Evolutionary conservation across 1,284 basidiomycete species (phyloP).

Genomic region (Pseudozyma tsukubaensis): DNA sequence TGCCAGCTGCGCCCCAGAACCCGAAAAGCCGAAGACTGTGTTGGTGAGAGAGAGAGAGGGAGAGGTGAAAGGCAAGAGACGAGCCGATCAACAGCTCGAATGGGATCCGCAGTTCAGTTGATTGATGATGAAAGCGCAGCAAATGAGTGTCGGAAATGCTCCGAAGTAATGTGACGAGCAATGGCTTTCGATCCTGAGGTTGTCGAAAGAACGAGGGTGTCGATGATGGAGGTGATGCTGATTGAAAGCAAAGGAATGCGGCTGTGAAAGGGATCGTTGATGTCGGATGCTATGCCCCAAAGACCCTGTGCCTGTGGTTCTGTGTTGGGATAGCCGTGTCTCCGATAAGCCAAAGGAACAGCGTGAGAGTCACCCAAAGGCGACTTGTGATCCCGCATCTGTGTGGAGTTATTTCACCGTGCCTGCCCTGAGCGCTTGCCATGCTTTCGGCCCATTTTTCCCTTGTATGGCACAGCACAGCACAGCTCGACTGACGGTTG

Average conservation of each 20-base stretch:
- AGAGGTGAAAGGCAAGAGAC: too few species aligned
- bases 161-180: too few species aligned
- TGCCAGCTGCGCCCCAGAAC: constrained; percentile 13
- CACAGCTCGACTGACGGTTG: neutral
- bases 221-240: neutral
- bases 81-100: neutral
- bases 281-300: too few species aligned
- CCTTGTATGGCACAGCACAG: neutral
- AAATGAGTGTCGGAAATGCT: too few species aligned
- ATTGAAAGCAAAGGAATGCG: too few species aligned
- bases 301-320: neutral
- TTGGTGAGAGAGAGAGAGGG: neutral
- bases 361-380: too few species aligned
- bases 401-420: constrained; percentile 3
- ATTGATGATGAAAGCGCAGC: too few species aligned
- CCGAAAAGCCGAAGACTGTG: neutral
- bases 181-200: too few species aligned
- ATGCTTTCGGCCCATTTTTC: too few species aligned
- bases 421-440: neutral
- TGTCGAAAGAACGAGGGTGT: neutral
- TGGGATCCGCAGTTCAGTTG: too few species aligned
- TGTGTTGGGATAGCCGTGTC: neutral
- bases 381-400: neutral
- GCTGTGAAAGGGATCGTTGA: too few species aligned
- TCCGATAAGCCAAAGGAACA: constrained; percentile 10